Base-by-base conservation (phyloP, 148 eudicot species). In the Nepenthes mirabilis region DNA sequence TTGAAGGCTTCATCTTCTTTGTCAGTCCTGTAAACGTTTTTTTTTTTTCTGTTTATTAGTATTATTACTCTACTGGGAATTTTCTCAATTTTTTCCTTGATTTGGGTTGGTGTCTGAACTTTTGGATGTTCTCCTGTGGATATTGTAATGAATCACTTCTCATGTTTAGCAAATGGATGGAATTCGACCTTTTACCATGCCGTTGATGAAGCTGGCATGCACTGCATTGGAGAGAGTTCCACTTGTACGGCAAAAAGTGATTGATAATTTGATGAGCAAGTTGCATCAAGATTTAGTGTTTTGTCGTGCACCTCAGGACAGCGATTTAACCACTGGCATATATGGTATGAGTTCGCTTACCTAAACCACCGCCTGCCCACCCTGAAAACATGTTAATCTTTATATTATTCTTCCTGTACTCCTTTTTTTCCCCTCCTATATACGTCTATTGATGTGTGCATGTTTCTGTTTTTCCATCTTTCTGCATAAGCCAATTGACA, bases 161-260 rank as follows among this genome's bases (percentile, higher is more conserved):
- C 52, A 48, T 68, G 63, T 83, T 76, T 79, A 91, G 97, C 65
- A 79, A 77, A 54, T 64, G 76, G 97, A 91, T 81, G 97, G 97
- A 66, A 87, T 91, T 37, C 83, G 97, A 70, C 97, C 95, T 66
- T 91, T 91, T 55, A 85, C 95, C 10, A 91, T 91, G 97, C 97
- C 97, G 47, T 61, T 91, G 62, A 91, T 91, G 97, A 79, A 66
- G 71, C 85, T 91, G 69, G 84, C 97, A 5, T 91, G 95, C 68
- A 87, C 95, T 9, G 97, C 97, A 47, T 60, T 87, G 62, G 97
- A 91, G 74, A 82, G 95, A 85, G 95, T 91, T 69, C 95, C 97
- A 5, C 66, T 91, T 6, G 76, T 83, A 40, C 81, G 97, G 65
- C 79, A 69, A 1, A 78, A 78, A 73, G 65, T 87, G n/a, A 85